Conservation (phyloP, 495 filamentous ascomycete genomes). For the Aspergillus hancockii region DNA sequence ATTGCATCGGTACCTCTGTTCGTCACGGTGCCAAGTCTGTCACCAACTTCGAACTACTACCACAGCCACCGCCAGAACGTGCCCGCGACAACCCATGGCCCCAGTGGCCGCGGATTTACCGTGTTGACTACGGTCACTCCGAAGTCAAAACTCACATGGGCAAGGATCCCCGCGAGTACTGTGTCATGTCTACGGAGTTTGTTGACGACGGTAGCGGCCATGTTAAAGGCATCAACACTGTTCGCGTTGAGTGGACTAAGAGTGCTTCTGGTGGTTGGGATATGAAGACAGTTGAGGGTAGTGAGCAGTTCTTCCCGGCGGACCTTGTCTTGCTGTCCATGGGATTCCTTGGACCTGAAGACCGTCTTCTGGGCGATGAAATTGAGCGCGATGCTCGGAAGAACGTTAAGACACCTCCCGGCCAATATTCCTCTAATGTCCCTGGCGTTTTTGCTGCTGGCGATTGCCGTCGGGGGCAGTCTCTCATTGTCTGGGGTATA, state of each 20-base stretch:
- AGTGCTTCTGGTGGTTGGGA: constrained; percentile 91
- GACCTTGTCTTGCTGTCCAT: constrained; percentile 96
- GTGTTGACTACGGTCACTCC: constrained; percentile 94
- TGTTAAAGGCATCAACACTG: constrained; percentile 96
- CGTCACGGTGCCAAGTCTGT: constrained; percentile 97
- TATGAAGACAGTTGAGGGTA: constrained; percentile 96
- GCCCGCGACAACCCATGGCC: constrained; percentile 98
- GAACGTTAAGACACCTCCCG: constrained; percentile 95
- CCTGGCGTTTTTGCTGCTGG: constrained; percentile 92
- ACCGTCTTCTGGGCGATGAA: constrained; percentile 77
- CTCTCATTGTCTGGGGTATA: constrained; percentile 98
- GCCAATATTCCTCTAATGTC: constrained; percentile 86
- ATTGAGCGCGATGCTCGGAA: constrained; percentile 93
- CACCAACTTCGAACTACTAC: constrained; percentile 95
- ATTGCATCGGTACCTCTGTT: constrained; percentile 98
- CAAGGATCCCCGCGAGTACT: constrained; percentile 96
- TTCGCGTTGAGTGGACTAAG: constrained; percentile 97
- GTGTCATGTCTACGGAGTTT: constrained; percentile 98
- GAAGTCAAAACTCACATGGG: constrained; percentile 98
- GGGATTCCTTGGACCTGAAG: constrained; percentile 98
- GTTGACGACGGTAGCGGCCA: constrained; percentile 86
- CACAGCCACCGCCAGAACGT: constrained; percentile 91
- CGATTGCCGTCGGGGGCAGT: constrained; percentile 95
- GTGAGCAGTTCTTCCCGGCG: constrained; percentile 95
- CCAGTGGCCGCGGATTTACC: constrained; percentile 98